A percentile compares a stretch with the other conserved stretches of the same genome.
These are phyloP conservation scores for Apiospora marii DNA, from an alignment of 2,329 filamentous ascomycete species.

Conservation along the genomic window DNA sequence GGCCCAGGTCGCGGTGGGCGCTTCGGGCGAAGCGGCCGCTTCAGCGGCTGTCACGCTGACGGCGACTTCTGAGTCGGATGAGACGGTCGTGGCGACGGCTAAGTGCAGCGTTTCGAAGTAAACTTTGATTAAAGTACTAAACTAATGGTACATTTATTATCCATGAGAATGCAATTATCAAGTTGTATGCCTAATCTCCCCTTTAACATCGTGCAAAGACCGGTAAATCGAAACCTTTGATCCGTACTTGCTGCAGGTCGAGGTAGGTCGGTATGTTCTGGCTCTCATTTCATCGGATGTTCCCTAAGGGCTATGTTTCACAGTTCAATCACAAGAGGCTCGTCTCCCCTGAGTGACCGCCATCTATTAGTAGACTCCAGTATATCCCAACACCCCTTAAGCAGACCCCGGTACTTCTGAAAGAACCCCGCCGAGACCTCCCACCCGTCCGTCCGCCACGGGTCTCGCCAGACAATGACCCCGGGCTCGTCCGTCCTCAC, in stretches of 20 bases:
- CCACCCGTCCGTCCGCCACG: neutral
- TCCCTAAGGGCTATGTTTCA: neutral
- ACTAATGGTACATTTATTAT: neutral
- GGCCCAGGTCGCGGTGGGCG: slow-evolving; percentile 52
- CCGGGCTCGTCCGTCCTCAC: too few species aligned
- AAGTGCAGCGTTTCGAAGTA: slow-evolving; percentile 35
- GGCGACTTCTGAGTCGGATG: slow-evolving; percentile 55
- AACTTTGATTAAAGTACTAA: too few species aligned
- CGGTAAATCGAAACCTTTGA: too few species aligned
- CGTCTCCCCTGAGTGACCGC: neutral
- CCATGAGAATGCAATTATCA: neutral
- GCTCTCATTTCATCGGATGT: too few species aligned
- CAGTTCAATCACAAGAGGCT: neutral
- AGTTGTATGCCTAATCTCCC: neutral
- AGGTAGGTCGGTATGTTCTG: too few species aligned
- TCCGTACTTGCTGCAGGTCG: too few species aligned
- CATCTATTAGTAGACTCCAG: neutral
- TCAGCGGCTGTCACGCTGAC: slow-evolving; percentile 51
- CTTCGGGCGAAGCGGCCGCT: slow-evolving; percentile 40
- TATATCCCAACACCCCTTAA: neutral
- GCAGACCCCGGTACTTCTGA: neutral
- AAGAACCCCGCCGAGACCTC: neutral
- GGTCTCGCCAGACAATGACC: too few species aligned
- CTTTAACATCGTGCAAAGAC: neutral
- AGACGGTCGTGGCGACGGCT: slow-evolving; percentile 37